These are phyloP conservation scores for Histomonas meleagridis DNA, from an alignment of 208 protist genomes.

Conservation along the genomic window DNA sequence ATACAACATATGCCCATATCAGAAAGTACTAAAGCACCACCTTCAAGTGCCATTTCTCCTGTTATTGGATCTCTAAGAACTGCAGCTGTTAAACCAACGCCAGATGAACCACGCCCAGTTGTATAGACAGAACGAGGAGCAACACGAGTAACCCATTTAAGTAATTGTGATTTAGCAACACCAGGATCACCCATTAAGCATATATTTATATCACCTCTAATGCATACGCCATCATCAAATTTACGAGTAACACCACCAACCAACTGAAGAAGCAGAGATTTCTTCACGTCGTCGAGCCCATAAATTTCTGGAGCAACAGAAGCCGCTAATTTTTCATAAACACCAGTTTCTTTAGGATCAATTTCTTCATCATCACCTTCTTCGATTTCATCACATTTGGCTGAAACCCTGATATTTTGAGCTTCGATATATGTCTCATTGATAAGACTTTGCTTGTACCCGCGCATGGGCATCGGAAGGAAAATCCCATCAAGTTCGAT, in stretches of 20 bases:
- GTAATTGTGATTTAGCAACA: constrained; percentile 60
- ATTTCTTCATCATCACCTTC: constrained; percentile 12
- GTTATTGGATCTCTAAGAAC: constrained; percentile 62
- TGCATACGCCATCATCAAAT: constrained; percentile 58
- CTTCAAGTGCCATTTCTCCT: constrained; percentile 61
- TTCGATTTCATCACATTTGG: background rate
- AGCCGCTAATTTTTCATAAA: constrained; percentile 38
- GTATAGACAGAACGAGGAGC: constrained; percentile 61
- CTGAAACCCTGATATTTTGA: background rate
- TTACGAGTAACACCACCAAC: constrained; percentile 55
- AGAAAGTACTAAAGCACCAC: constrained; percentile 55
- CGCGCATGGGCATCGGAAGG: constrained; percentile 51
- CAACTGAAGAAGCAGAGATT: constrained; percentile 66
- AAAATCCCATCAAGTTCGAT: constrained; percentile 50
- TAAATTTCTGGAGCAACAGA: constrained; percentile 73
- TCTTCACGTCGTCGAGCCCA: constrained; percentile 70
- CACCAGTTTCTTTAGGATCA: too few relatives aligned
- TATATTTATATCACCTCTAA: constrained; percentile 60
- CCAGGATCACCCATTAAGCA: constrained; percentile 58
- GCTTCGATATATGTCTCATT: constrained; percentile 67
- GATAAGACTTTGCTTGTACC: constrained; percentile 56
- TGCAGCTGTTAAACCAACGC: constrained; percentile 70
- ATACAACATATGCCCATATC: constrained; percentile 60
- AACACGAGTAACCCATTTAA: constrained; percentile 59
- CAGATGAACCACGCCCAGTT: constrained; percentile 64